Evolutionary conservation across 768 basidiomycete genomes (phyloP).

Genomic region (Amyloporia xantha): DNA sequence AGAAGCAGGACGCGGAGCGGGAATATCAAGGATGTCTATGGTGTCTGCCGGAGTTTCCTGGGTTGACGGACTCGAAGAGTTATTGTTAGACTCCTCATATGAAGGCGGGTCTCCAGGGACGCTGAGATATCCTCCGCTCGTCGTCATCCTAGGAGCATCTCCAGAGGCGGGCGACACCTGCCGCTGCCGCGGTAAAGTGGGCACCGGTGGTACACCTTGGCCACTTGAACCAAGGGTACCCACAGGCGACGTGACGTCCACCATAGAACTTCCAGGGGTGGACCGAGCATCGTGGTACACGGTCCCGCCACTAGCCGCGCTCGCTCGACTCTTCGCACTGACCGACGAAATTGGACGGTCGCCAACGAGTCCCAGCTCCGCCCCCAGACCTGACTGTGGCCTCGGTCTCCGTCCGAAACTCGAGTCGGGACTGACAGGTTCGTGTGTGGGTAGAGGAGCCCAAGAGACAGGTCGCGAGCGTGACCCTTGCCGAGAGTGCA

Average conservation of each 20-base stretch:
- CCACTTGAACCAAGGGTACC: conserved; percentile 7
- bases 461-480: conserved; percentile 17
- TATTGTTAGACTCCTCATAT: conserved; percentile 9
- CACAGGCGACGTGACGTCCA: conserved; percentile 28
- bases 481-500: conserved; percentile 16
- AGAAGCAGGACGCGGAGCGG: conserved; percentile 50
- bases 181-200: conserved; percentile 6
- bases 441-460: conserved; percentile 9
- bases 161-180: conserved; percentile 12
- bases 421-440: not conserved
- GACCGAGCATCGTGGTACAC: conserved; percentile 60
- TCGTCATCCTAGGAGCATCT: not conserved
- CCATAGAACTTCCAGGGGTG: conserved; percentile 34
- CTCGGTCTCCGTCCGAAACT: conserved; percentile 1
- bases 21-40: conserved; percentile 47
- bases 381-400: conserved; percentile 3
- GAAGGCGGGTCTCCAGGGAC: conserved; percentile 12
- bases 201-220: conserved; percentile 10
- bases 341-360: conserved; percentile 51
- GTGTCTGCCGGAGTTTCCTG: conserved; percentile 9
- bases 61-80: conserved; percentile 12
- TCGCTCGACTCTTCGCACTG: conserved; percentile 42
- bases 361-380: conserved; percentile 10
- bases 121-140: not conserved
- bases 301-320: conserved; percentile 35